Percentiles rank a stretch among this genome's conserved stretches.
Evolutionary conservation across 2,329 filamentous ascomycete genomes (phyloP).

Genomic region (Boeremia exigua): DNA sequence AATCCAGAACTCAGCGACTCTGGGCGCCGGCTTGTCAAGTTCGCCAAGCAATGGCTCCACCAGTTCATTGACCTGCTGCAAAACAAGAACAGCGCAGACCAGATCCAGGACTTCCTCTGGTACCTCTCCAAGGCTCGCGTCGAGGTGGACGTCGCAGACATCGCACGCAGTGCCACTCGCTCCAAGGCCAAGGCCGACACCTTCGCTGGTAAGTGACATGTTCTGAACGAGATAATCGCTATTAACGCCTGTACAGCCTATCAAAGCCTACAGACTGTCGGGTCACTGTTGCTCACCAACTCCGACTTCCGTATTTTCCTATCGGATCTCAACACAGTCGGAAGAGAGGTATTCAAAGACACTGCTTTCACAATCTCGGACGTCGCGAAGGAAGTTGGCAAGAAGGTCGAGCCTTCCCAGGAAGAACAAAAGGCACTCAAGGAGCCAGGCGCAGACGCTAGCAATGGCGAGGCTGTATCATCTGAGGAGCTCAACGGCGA

Average conservation of each 20-base stretch:
- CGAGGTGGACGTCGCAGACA: slow-evolving; percentile 68
- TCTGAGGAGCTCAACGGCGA: slow-evolving; percentile 65
- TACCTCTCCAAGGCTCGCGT: slow-evolving; percentile 77
- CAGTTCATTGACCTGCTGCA: slow-evolving; percentile 81
- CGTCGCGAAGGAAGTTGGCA: slow-evolving; percentile 75
- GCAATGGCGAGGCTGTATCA: slow-evolving; percentile 57
- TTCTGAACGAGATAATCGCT: neutral
- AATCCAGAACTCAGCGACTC: slow-evolving; percentile 77
- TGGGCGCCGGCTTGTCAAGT: slow-evolving; percentile 74
- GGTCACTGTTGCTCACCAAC: slow-evolving; percentile 85
- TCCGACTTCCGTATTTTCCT: slow-evolving; percentile 88
- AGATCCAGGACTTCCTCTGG: slow-evolving; percentile 93
- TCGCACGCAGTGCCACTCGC: slow-evolving; percentile 65
- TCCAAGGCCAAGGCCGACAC: slow-evolving; percentile 74
- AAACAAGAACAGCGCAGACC: slow-evolving; percentile 82
- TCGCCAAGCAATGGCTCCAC: slow-evolving; percentile 74
- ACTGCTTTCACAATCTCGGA: slow-evolving; percentile 80
- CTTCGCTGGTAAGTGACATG: slow-evolving; percentile 63
- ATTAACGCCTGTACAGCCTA: slow-evolving; percentile 63
- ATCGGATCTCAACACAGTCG: slow-evolving; percentile 77
- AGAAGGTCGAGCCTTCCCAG: slow-evolving; percentile 72
- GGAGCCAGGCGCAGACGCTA: slow-evolving; percentile 57
- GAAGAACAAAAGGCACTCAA: slow-evolving; percentile 64
- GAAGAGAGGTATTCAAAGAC: slow-evolving; percentile 84
- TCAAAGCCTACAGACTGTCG: slow-evolving; percentile 81